A percentile compares a stretch with the other conserved stretches of the same genome.
These are phyloP conservation scores for Hibiscus syriacus DNA, from an alignment of 345 rosid species.

Conservation along the genomic window DNA sequence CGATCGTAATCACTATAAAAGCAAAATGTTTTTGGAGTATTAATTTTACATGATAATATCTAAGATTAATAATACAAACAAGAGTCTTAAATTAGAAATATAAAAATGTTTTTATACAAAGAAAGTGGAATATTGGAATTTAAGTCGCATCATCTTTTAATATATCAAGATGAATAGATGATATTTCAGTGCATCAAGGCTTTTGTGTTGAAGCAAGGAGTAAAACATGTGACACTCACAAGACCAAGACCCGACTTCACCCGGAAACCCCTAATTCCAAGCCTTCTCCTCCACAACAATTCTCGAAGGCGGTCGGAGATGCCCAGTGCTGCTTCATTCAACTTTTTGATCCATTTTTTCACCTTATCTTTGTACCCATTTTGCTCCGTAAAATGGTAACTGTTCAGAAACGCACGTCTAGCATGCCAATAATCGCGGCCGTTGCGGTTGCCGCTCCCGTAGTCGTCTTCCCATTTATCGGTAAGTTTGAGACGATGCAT, in stretches of 20 bases:
- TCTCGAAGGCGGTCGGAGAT: not conserved
- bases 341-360: not conserved
- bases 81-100: no score
- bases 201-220: constrained; percentile 23
- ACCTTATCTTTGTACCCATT: not conserved
- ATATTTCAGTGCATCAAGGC: constrained; percentile 3
- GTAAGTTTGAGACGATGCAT: constrained; percentile 7
- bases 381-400: constrained; percentile 31
- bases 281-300: constrained; percentile 13
- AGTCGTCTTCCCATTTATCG: constrained; percentile 20
- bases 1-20: not conserved
- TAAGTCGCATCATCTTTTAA: no score
- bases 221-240: constrained; percentile 25
- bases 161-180: no score
- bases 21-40: not conserved
- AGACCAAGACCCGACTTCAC: constrained; percentile 15
- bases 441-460: constrained; percentile 15
- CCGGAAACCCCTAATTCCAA: constrained; percentile 24
- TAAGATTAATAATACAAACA: no score
- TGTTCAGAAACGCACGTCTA: constrained; percentile 37
- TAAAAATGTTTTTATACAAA: no score
- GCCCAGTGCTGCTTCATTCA: not conserved
- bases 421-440: constrained; percentile 38
- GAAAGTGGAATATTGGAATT: no score
- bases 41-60: not conserved